Conservation (phyloP, 371 early-diverging fungal species). For the Mucor piriformis region DNA sequence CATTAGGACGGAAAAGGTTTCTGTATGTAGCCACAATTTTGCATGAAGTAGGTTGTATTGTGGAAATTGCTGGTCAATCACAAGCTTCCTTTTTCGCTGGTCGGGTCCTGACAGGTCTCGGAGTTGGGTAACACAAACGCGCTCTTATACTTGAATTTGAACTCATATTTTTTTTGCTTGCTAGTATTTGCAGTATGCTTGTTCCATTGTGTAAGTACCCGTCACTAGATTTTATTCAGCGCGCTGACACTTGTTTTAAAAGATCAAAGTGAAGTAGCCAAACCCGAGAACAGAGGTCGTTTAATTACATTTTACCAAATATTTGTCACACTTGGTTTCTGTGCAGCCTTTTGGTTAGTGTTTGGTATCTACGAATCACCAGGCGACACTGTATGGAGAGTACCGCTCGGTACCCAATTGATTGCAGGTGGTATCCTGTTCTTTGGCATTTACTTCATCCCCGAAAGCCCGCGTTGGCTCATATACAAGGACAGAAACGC, state of each 20-base stretch:
- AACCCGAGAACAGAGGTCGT: conserved; percentile 83
- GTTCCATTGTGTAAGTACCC: conserved; percentile 50
- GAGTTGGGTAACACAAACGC: conserved; percentile 56
- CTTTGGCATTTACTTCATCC: conserved; percentile 67
- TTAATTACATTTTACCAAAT: conserved; percentile 89
- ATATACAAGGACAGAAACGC: conserved; percentile 63
- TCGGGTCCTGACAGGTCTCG: conserved; percentile 69
- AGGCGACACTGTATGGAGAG: conserved; percentile 51
- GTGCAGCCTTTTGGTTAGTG: conserved; percentile 46
- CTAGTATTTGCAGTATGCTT: conserved; percentile 41
- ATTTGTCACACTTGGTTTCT: conserved; percentile 75
- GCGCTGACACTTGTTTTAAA: not conserved
- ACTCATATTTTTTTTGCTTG: not conserved
- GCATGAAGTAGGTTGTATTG: conserved; percentile 71
- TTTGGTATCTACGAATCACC: conserved; percentile 32
- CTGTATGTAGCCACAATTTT: conserved; percentile 59
- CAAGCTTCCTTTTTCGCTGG: conserved; percentile 67
- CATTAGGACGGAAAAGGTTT: conserved; percentile 40
- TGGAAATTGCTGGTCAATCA: conserved; percentile 60
- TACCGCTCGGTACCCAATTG: conserved; percentile 78
- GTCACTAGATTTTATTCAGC: too few relatives aligned
- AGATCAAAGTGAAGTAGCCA: conserved; percentile 89
- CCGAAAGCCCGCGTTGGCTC: conserved; percentile 91
- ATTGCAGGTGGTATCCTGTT: conserved; percentile 72
- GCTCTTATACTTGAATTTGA: not conserved